phyloP scores from a whole-genome alignment of 2,329 filamentous ascomycete genomes.

The Penicillium paneum region DNA sequence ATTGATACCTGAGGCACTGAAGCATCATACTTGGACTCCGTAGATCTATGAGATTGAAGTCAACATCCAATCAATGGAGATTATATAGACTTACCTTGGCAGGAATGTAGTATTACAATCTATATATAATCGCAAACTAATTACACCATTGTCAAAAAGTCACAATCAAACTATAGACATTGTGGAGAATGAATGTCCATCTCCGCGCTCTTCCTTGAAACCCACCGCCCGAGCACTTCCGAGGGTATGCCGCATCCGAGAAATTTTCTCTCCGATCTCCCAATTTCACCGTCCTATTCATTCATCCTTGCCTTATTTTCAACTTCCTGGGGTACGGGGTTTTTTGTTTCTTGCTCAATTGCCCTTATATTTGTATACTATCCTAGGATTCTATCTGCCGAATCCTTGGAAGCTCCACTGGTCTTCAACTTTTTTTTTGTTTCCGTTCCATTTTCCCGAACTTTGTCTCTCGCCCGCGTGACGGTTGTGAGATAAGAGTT shows the following conservation, averaged over 20 bases:
- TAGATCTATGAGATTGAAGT: neutral
- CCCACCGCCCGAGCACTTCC: conserved; percentile 40
- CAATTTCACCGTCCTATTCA: conserved; percentile 28
- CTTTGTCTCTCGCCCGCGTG: conserved; percentile 15
- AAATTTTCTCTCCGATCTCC: conserved; percentile 41
- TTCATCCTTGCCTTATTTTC: conserved; percentile 22
- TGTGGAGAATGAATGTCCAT: conserved; percentile 19
- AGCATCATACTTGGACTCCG: neutral
- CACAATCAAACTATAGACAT: neutral
- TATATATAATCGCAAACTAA: neutral
- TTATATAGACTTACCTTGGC: neutral
- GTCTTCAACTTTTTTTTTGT: conserved; percentile 20
- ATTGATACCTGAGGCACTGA: neutral
- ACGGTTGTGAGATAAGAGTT: conserved; percentile 22
- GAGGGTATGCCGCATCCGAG: conserved; percentile 41
- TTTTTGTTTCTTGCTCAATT: conserved; percentile 33
- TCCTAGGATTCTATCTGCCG: conserved; percentile 24
- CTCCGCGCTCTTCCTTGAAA: conserved; percentile 25
- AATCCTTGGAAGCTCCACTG: conserved; percentile 11
- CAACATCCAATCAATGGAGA: neutral
- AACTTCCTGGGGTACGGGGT: conserved; percentile 35
- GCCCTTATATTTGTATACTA: conserved; percentile 31
- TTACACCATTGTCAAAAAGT: neutral
- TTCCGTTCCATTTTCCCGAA: conserved; percentile 10
- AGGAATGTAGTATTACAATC: neutral